Percentiles rank a stretch among this genome's conserved stretches.
Evolutionary conservation across 1,139 yeast genomes (phyloP).

Genomic region (Yamadazyma triangularis): DNA sequence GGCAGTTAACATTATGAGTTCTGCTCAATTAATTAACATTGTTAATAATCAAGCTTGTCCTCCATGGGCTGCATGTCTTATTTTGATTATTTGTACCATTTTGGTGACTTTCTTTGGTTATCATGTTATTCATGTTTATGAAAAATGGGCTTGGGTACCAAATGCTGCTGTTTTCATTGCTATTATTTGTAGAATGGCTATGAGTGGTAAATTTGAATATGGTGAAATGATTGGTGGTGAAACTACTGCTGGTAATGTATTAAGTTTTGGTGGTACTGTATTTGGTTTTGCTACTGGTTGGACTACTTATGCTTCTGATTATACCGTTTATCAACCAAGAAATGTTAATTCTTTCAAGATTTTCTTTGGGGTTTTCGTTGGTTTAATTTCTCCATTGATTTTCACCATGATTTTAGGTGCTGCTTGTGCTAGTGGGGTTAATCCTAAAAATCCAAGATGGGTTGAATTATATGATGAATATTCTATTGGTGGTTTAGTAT

Average conservation of each 20-base stretch:
- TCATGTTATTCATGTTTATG: constrained; percentile 74
- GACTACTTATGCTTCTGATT: constrained; percentile 91
- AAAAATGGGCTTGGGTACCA: constrained; percentile 88
- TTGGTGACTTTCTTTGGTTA: constrained; percentile 84
- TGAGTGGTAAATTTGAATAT: constrained; percentile 54
- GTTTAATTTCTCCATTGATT: constrained; percentile 62
- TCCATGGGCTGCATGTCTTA: constrained; percentile 86
- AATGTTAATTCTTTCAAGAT: constrained; percentile 54
- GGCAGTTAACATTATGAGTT: constrained; percentile 85
- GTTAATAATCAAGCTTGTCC: constrained; percentile 71
- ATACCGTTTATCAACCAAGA: constrained; percentile 78
- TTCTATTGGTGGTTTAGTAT: constrained; percentile 79
- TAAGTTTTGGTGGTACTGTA: constrained; percentile 80
- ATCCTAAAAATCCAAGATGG: constrained; percentile 43
- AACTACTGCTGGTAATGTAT: constrained; percentile 68
- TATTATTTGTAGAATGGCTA: constrained; percentile 72
- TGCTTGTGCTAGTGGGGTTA: constrained; percentile 69
- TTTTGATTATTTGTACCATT: constrained; percentile 65
- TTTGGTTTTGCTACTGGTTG: constrained; percentile 94
- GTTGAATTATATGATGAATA: constrained; percentile 45
- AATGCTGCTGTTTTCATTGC: constrained; percentile 68
- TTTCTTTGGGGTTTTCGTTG: constrained; percentile 59
- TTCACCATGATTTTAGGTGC: constrained; percentile 83
- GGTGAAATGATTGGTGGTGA: constrained; percentile 47
- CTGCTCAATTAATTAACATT: constrained; percentile 79